phyloP scores from a whole-genome alignment of 2,329 filamentous ascomycete species.

The Chaetomiaceae sp. region DNA sequence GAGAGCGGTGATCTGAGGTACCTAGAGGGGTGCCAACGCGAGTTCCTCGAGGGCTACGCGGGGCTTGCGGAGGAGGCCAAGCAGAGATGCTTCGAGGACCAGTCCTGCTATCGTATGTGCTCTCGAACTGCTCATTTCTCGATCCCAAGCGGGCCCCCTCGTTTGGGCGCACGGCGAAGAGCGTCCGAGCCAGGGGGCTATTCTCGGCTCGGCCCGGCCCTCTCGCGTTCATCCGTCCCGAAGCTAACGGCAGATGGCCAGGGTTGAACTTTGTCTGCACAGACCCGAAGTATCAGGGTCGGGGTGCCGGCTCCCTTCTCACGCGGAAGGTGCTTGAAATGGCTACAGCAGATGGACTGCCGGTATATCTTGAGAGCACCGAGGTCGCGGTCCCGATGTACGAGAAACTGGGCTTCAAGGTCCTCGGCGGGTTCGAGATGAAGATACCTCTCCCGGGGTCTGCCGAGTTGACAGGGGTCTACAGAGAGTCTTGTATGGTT shows the following conservation, averaged over 20 bases:
- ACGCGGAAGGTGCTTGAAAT: slow-evolving; percentile 32
- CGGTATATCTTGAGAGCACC: slow-evolving; percentile 39
- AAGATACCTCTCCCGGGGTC: slow-evolving; percentile 28
- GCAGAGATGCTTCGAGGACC: slow-evolving; percentile 30
- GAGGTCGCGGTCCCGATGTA: slow-evolving; percentile 38
- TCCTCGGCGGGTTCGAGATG: slow-evolving; percentile 33
- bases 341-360: slow-evolving; percentile 32
- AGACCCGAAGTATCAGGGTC: slow-evolving; percentile 33
- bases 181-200: too few relatives aligned
- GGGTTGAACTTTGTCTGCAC: slow-evolving; percentile 39
- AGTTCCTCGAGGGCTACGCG: slow-evolving; percentile 35
- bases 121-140: too few relatives aligned
- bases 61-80: slow-evolving; percentile 31
- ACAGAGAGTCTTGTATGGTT: slow-evolving; percentile 34
- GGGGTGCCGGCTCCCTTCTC: slow-evolving; percentile 35
- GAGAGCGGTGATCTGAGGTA: slow-evolving; percentile 22
- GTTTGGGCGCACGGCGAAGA: too few relatives aligned
- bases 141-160: too few relatives aligned
- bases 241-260: neutral
- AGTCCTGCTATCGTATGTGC: slow-evolving; percentile 39
- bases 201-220: slow-evolving; percentile 3
- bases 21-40: slow-evolving; percentile 30
- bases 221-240: neutral
- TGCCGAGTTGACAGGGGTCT: slow-evolving; percentile 25
- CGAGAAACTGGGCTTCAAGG: slow-evolving; percentile 35